Conservation (phyloP, 805 yeast genomes). For the Kluyveromyces starmeri region DNA sequence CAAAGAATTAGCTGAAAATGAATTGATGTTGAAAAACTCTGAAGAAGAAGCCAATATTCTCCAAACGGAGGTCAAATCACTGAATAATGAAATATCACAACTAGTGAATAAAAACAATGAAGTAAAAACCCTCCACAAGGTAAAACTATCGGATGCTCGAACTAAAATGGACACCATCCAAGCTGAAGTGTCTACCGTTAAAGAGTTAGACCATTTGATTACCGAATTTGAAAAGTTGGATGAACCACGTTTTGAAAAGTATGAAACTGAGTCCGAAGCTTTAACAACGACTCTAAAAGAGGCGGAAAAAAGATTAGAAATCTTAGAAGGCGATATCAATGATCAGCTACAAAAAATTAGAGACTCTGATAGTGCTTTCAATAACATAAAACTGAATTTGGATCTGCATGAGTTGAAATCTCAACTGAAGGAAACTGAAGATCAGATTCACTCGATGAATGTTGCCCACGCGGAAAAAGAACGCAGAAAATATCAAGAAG, state of each 20-base stretch:
- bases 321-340: constrained; percentile 22
- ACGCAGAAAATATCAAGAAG: constrained; percentile 51
- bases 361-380: constrained; percentile 54
- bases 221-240: constrained; percentile 10
- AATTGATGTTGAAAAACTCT: constrained; percentile 7
- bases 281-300: constrained; percentile 15
- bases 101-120: background rate
- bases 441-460: constrained; percentile 39
- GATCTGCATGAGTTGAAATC: constrained; percentile 41
- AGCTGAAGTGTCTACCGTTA: constrained; percentile 19
- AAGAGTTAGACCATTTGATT: constrained; percentile 8
- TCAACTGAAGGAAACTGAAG: constrained; percentile 32
- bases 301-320: constrained; percentile 14
- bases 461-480: constrained; percentile 49
- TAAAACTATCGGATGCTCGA: constrained; percentile 3
- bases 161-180: constrained; percentile 1
- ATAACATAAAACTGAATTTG: constrained; percentile 55
- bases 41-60: constrained; percentile 8
- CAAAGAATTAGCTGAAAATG: constrained; percentile 10
- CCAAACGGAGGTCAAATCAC: constrained; percentile 5
- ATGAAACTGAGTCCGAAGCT: constrained; percentile 16
- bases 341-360: constrained; percentile 34
- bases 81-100: constrained; percentile 4
- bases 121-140: constrained; percentile 1
- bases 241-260: constrained; percentile 9